Evolutionary conservation across 768 basidiomycete genomes (phyloP).

Genomic region (Suillus occidentalis): DNA sequence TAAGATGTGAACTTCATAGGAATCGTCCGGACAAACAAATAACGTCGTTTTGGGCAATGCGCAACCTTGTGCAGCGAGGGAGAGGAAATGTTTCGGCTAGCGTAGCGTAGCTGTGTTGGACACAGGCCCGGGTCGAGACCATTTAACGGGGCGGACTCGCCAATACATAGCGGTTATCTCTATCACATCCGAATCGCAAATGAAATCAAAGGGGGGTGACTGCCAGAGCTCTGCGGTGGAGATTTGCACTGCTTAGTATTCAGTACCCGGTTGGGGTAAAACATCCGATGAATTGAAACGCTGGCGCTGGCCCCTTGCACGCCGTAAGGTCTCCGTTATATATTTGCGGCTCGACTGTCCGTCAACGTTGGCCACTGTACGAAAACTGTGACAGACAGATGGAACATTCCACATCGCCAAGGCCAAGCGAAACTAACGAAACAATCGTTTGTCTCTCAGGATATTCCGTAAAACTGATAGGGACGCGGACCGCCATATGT

Average conservation of each 20-base stretch:
- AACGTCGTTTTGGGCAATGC: conserved; percentile 1
- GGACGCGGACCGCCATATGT: background rate
- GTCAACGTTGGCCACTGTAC: background rate
- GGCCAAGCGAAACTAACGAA: conserved; percentile 1
- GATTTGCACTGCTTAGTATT: conserved; percentile 1
- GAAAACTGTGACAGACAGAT: conserved; percentile 1
- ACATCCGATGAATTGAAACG: background rate
- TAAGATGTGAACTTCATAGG: background rate
- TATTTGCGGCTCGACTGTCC: background rate
- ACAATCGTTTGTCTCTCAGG: background rate
- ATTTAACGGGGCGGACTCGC: background rate
- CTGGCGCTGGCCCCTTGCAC: background rate
- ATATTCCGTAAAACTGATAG: conserved; percentile 5
- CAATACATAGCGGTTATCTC: background rate
- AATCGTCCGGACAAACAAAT: conserved; percentile 1
- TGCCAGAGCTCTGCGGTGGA: background rate
- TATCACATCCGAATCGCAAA: background rate
- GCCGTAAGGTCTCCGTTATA: conserved; percentile 8
- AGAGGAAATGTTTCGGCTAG: background rate
- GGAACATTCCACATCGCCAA: background rate
- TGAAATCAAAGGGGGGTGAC: conserved; percentile 6
- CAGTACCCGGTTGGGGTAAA: background rate
- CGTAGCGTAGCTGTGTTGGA: background rate
- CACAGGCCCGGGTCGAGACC: background rate
- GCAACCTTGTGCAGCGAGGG: conserved; percentile 1